These are phyloP conservation scores for Juglanconis juglandina DNA, from an alignment of 2,329 filamentous ascomycete species.

Conservation along the genomic window DNA sequence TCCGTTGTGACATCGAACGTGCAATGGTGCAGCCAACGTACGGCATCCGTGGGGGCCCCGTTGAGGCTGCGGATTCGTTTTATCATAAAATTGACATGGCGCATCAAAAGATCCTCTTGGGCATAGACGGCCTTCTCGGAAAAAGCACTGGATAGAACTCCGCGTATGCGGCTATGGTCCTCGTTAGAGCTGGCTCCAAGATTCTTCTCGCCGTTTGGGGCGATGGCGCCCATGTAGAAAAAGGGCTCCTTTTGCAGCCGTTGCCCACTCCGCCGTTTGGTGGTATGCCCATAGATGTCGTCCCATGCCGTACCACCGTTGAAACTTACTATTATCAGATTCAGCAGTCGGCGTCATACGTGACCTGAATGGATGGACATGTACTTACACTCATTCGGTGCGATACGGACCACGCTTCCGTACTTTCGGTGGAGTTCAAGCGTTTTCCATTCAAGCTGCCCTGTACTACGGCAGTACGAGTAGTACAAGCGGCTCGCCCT, in stretches of 20 bases:
- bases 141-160: background rate
- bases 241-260: background rate
- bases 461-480: background rate
- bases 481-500: background rate
- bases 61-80: background rate
- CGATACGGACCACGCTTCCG: background rate
- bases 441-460: background rate
- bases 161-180: slow-evolving; percentile 2
- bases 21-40: slow-evolving; percentile 34
- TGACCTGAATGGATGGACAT: background rate
- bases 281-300: background rate
- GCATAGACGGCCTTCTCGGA: background rate
- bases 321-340: background rate
- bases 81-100: background rate
- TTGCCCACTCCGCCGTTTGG: background rate
- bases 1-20: slow-evolving; percentile 31
- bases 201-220: slow-evolving; percentile 3
- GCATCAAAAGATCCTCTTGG: background rate
- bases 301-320: background rate
- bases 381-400: slow-evolving; percentile 1
- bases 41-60: slow-evolving; percentile 12
- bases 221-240: background rate
- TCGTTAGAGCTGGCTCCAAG: background rate
- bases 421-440: slow-evolving; percentile 7
- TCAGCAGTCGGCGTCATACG: background rate